These are phyloP conservation scores for Penicillium sp. DNA, from an alignment of 2,329 filamentous ascomycete genomes.

Conservation along the genomic window DNA sequence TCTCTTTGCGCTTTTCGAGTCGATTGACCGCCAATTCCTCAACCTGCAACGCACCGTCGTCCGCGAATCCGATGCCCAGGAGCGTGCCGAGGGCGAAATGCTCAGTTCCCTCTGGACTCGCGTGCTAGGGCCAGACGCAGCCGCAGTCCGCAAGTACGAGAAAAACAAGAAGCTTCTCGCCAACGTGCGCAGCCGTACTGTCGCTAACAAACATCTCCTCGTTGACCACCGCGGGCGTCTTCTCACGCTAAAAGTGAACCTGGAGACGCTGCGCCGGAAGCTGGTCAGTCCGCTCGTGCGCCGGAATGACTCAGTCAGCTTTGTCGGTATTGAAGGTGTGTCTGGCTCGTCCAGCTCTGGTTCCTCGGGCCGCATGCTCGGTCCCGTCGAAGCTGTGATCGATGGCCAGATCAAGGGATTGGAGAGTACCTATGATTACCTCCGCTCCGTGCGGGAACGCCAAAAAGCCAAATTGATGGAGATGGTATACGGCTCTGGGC, in stretches of 20 bases:
- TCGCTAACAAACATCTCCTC: conserved; percentile 83
- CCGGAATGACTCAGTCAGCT: conserved; percentile 57
- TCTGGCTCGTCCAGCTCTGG: conserved; percentile 22
- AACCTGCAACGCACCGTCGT: conserved; percentile 84
- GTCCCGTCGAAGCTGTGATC: conserved; percentile 54
- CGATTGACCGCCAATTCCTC: conserved; percentile 85
- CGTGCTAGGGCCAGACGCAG: conserved; percentile 74
- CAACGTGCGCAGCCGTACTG: conserved; percentile 77
- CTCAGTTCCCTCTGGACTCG: conserved; percentile 84
- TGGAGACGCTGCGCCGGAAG: conserved; percentile 81
- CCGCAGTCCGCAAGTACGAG: conserved; percentile 83
- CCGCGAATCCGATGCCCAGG: conserved; percentile 79
- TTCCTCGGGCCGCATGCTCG: conserved; percentile 60
- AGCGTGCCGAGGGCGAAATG: conserved; percentile 77
- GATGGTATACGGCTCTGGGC: conserved; percentile 66
- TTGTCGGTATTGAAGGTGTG: conserved; percentile 34
- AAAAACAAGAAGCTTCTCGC: conserved; percentile 80
- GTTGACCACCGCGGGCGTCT: conserved; percentile 85
- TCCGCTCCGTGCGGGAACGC: conserved; percentile 71
- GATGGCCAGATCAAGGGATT: conserved; percentile 85
- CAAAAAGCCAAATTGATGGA: conserved; percentile 86
- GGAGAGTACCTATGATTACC: conserved; percentile 75
- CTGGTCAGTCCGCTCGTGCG: conserved; percentile 82
- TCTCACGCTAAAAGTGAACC: conserved; percentile 78
- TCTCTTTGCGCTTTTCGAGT: conserved; percentile 87